Percentiles rank a stretch among this genome's conserved stretches.
phyloP scores from a whole-genome alignment of 257 asterid genomes.

The Solanum ahanhuiri region DNA sequence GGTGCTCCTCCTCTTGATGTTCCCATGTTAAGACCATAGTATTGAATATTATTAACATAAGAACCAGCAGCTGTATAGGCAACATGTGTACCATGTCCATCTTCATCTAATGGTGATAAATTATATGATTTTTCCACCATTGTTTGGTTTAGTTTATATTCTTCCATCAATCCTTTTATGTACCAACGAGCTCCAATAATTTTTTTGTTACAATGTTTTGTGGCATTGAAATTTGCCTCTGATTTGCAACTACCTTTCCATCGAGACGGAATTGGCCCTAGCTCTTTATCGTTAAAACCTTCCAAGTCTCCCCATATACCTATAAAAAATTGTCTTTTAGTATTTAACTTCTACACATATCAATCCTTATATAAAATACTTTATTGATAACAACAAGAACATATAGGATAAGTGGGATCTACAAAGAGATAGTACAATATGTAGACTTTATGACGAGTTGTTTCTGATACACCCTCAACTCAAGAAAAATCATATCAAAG shows the following conservation, averaged over 20 bases:
- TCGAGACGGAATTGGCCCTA: conserved; percentile 3
- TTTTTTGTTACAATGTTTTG: background rate
- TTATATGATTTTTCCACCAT: background rate
- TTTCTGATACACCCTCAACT: no score
- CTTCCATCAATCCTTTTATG: background rate
- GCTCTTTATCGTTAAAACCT: conserved; percentile 10
- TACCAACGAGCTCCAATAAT: background rate
- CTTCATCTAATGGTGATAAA: background rate
- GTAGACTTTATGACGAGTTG: no score
- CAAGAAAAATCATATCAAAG: no score
- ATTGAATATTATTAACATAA: background rate
- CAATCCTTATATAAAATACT: no score
- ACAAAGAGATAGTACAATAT: no score
- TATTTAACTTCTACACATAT: background rate
- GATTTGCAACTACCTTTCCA: conserved; percentile 10
- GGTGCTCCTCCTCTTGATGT: background rate
- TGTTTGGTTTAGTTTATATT: background rate
- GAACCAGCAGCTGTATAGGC: background rate
- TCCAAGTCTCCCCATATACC: background rate
- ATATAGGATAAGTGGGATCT: no score
- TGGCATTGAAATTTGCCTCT: background rate
- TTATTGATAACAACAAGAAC: no score
- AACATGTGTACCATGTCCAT: background rate
- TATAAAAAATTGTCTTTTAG: background rate
- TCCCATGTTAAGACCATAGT: background rate